These are phyloP conservation scores for apple (Malus domestica) DNA, from an alignment of 306 rosid genomes.

Conservation along the genomic window ASM211411v1 NC_041799.1:35089501-35090000, in stretches of 20 bases:
- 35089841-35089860: conserved; percentile 52
- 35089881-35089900: conserved; percentile 95
- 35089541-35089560: conserved; percentile 70
- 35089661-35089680: conserved; percentile 64
- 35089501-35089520: conserved; percentile 52
- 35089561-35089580: conserved; percentile 74
- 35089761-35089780: conserved; percentile 44
- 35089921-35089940: conserved; percentile 52
- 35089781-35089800: conserved; percentile 42
- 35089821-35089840: conserved; percentile 50
- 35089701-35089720: conserved; percentile 37
- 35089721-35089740: conserved; percentile 50
- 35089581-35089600: conserved; percentile 77
- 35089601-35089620: conserved; percentile 72
- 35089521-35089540: conserved; percentile 72
- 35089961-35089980: conserved; percentile 56
- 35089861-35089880: conserved; percentile 78
- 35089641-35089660: conserved; percentile 82
- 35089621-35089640: conserved; percentile 81
- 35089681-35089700: conserved; percentile 38
- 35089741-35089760: conserved; percentile 54
- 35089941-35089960: conserved; percentile 64
- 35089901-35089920: conserved; percentile 80
- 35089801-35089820: conserved; percentile 55
- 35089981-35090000: conserved; percentile 75